Percentiles rank a stretch among this genome's conserved stretches.
These are phyloP conservation scores for Penicillium sp. DNA, from an alignment of 2,329 filamentous ascomycete genomes.

Conservation along the genomic window DNA sequence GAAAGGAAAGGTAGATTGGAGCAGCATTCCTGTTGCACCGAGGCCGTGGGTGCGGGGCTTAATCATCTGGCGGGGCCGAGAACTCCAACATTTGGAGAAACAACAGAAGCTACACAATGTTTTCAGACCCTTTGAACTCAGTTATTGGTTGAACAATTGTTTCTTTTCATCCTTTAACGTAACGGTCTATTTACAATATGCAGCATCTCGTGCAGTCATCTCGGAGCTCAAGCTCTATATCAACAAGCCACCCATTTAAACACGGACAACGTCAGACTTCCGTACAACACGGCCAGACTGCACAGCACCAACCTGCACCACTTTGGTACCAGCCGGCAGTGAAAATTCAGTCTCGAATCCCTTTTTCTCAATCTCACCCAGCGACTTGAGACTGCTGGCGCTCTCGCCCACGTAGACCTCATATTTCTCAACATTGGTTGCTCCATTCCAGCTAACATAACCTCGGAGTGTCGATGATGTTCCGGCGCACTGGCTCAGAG, in stretches of 20 bases:
- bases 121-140: neutral
- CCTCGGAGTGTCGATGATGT: neutral
- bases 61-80: slow-evolving; percentile 11
- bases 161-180: neutral
- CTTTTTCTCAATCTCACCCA: slow-evolving; percentile 6
- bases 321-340: neutral
- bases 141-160: neutral
- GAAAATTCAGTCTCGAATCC: slow-evolving; percentile 11
- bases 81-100: neutral
- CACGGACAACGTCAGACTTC: slow-evolving; percentile 1
- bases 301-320: slow-evolving; percentile 6
- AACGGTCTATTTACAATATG: neutral
- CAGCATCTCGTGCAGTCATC: neutral
- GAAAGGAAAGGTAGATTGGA: neutral
- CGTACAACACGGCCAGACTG: neutral
- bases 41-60: slow-evolving; percentile 17
- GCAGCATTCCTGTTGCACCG: neutral
- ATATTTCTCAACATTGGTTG: slow-evolving; percentile 8
- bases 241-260: neutral
- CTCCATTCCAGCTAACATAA: slow-evolving; percentile 16
- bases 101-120: neutral
- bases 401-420: slow-evolving; percentile 8
- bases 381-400: neutral
- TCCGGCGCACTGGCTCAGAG: neutral
- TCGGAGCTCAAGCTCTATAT: neutral